Evolutionary conservation across 345 rosid genomes (phyloP), one percentile per base, ranked within the genome.

Genomic region (Ceriops decandra): DNA sequence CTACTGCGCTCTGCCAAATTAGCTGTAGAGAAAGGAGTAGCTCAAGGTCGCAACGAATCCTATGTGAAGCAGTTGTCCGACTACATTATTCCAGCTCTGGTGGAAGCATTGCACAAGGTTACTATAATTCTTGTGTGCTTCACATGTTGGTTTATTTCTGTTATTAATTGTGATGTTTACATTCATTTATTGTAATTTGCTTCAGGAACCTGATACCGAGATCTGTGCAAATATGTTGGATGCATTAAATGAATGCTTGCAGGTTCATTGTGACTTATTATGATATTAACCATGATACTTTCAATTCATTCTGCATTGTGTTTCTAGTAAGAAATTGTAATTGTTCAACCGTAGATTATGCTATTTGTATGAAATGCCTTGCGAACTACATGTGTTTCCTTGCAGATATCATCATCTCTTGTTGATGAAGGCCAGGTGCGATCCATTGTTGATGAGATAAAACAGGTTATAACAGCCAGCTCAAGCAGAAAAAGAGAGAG

Each of bases 161-260:
- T 31, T 47, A 9, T 66, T 60, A 27, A 20, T 52, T 54, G 53
- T 27, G 19, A 60, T 42, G 58, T 11, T 56, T 56, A 71, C 46
- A 47, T 35, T 47, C 31, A 60, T 61, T 22, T 62, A 61, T 21
- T 69, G n/a, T 33, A 68, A 63, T 72, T 74, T 76, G 47, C 36
- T 83, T 79, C 90, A 95, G 99, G 99, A 95, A 79, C 99, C 98
- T 58, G 99, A 95, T 79, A 95, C 90, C 0, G 99, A 95, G 85
- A 92, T 95, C 61, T 84, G 92, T 74, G 97, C 97, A 69, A 95
- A 77, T 74, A 95, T 95, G 98, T 75, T 95, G 87, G 98, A 92
- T 70, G 90, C 99, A 32, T 76, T 95, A 79, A 95, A 95, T 66
- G 99, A 95, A 77, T 95, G 99, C 79, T 35, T 92, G 66, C 99